Conservation (phyloP, 495 filamentous ascomycete species). For the Podospora australis region DNA sequence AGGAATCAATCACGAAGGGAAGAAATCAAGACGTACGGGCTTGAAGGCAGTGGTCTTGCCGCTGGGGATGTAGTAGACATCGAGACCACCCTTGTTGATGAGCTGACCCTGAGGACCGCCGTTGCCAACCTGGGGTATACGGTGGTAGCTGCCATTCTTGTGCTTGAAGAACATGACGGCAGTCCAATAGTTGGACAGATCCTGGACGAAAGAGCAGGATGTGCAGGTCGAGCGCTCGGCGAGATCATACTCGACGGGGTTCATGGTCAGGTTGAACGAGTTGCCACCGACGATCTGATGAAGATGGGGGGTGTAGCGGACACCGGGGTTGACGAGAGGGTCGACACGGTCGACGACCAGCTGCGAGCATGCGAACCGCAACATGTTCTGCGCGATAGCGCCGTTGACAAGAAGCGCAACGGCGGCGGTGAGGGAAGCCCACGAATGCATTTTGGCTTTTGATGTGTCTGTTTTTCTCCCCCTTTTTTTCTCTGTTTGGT, state of each 20-base stretch:
- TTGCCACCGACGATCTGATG: slow-evolving; percentile 53
- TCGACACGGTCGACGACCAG: slow-evolving; percentile 50
- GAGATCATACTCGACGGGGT: slow-evolving; percentile 43
- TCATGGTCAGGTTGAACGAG: slow-evolving; percentile 66
- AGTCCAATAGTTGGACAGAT: slow-evolving; percentile 77
- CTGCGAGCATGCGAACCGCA: slow-evolving; percentile 53
- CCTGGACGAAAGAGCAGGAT: slow-evolving; percentile 59
- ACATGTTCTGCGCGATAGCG: slow-evolving; percentile 45
- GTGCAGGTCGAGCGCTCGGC: slow-evolving; percentile 59
- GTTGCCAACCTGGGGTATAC: slow-evolving; percentile 58
- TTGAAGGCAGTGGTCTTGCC: slow-evolving; percentile 47
- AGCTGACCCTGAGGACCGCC: slow-evolving; percentile 52
- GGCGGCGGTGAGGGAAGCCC: slow-evolving; percentile 39
- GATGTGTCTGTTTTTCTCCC: slow-evolving; percentile 12
- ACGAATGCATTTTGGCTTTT: slow-evolving; percentile 41
- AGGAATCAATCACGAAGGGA: neutral
- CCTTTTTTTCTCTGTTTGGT: neutral
- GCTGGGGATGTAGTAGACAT: slow-evolving; percentile 39
- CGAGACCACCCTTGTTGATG: slow-evolving; percentile 59
- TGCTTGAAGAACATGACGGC: slow-evolving; percentile 56
- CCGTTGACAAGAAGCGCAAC: slow-evolving; percentile 42
- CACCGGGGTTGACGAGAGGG: slow-evolving; percentile 46
- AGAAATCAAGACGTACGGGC: slow-evolving; percentile 41
- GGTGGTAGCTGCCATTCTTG: slow-evolving; percentile 64
- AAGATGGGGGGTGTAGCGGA: slow-evolving; percentile 44